These are phyloP conservation scores for Globisporangium echinulatum DNA, from an alignment of 352 stramenopile species.

Conservation along the genomic window DNA sequence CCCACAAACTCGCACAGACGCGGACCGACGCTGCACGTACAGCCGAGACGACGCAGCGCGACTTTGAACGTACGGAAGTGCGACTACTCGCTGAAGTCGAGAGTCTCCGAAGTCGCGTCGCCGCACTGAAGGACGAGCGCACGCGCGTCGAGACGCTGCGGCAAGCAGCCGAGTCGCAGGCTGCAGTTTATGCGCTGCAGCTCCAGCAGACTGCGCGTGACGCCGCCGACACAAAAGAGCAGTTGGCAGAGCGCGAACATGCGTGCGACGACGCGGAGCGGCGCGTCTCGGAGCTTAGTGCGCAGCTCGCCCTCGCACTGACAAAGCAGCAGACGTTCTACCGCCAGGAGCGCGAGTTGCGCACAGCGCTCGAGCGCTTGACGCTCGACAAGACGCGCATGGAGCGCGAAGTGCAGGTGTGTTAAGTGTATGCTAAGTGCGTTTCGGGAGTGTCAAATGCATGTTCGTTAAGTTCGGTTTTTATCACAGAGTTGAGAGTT, in stretches of 20 bases:
- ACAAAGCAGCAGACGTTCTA: conserved; percentile 75
- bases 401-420: conserved; percentile 52
- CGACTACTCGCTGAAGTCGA: conserved; percentile 54
- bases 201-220: conserved; percentile 55
- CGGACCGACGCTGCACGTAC: conserved; percentile 33
- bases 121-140: conserved; percentile 60
- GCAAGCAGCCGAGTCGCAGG: conserved; percentile 44
- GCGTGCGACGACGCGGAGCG: conserved; percentile 59
- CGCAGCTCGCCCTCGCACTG: conserved; percentile 55
- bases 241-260: conserved; percentile 53
- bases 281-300: conserved; percentile 59
- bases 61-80: conserved; percentile 49
- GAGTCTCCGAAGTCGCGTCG: conserved; percentile 39
- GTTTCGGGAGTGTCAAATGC: no score
- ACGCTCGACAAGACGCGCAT: conserved; percentile 59
- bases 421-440: not conserved
- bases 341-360: conserved; percentile 59
- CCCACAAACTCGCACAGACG: conserved; percentile 39
- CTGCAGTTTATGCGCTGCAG: conserved; percentile 32
- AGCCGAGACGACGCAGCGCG: conserved; percentile 28
- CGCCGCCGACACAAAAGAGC: conserved; percentile 44
- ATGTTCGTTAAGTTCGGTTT: no score
- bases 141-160: conserved; percentile 34
- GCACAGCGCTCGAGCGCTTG: conserved; percentile 45
- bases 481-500: no score